A percentile compares a stretch with the other conserved stretches of the same genome.
Evolutionary conservation across 2,329 filamentous ascomycete species (phyloP).

Genomic region (Lasiodiplodia hormozganensis): DNA sequence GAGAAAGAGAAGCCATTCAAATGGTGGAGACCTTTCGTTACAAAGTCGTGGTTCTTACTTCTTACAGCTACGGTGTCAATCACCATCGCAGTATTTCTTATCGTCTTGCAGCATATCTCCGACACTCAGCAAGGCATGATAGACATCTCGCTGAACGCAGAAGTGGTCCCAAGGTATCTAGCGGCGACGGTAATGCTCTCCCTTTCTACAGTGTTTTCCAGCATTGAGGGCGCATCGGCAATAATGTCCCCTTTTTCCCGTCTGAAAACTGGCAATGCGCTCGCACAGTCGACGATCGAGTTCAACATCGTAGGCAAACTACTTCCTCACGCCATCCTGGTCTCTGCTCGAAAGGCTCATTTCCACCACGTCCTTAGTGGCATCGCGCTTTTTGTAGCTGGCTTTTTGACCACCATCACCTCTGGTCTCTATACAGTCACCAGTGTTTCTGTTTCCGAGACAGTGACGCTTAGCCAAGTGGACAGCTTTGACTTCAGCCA

Average conservation of each 20-base stretch:
- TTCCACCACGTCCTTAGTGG: neutral
- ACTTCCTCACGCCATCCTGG: neutral
- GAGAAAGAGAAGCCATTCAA: neutral
- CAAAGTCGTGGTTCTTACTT: neutral
- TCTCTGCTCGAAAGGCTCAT: neutral
- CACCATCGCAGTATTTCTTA: neutral
- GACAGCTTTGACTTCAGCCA: neutral
- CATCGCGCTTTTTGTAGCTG: neutral
- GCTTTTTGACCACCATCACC: conserved; percentile 4
- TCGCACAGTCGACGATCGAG: neutral
- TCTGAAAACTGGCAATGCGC: neutral
- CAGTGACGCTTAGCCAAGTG: neutral
- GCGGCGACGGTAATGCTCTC: neutral
- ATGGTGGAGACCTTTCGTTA: neutral
- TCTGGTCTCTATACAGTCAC: conserved; percentile 1
- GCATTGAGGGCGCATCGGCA: neutral
- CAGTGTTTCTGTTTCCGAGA: neutral
- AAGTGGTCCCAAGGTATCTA: neutral
- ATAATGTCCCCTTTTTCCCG: neutral
- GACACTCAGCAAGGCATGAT: neutral
- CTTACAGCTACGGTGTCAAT: neutral
- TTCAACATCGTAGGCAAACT: neutral
- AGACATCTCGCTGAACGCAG: neutral
- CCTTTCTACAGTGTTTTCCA: neutral
- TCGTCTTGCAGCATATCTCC: neutral